A percentile compares a stretch with the other conserved stretches of the same genome.
These are phyloP conservation scores for Casaregolazyma lundiana DNA, from an alignment of 1,139 yeast genomes.

Conservation along the genomic window DNA sequence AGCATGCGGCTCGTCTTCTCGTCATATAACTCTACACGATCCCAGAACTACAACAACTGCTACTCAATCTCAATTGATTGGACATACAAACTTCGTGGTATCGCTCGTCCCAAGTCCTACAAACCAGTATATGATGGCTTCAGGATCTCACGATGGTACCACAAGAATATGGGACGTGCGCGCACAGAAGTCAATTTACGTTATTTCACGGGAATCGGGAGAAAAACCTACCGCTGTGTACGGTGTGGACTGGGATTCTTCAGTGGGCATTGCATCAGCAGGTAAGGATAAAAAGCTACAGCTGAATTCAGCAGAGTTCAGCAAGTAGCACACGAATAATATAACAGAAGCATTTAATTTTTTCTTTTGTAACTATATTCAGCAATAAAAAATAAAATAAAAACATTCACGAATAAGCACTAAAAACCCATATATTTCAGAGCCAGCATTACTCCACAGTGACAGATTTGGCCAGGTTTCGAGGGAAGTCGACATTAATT, in stretches of 20 bases:
- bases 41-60: constrained; percentile 56
- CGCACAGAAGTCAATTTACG: constrained; percentile 77
- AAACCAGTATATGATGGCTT: constrained; percentile 62
- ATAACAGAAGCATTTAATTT: neutral
- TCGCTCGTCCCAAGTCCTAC: constrained; percentile 55
- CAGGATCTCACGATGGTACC: constrained; percentile 94
- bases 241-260: constrained; percentile 78
- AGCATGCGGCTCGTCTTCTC: constrained; percentile 92
- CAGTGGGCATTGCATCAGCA: constrained; percentile 83
- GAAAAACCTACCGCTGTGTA: constrained; percentile 57
- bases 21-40: constrained; percentile 90
- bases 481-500: constrained; percentile 96
- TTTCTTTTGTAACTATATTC: neutral
- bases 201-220: constrained; percentile 65
- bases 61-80: constrained; percentile 66
- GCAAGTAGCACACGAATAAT: constrained; percentile 1
- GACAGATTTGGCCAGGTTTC: constrained; percentile 96
- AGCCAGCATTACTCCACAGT: constrained; percentile 68
- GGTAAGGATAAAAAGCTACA: constrained; percentile 93
- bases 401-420: neutral
- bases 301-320: constrained; percentile 45
- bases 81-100: constrained; percentile 90
- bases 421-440: neutral
- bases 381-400: constrained; percentile 10
- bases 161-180: constrained; percentile 95